Conservation (phyloP, 2,329 filamentous ascomycete species). For the Talaromyces marneffei region DNA sequence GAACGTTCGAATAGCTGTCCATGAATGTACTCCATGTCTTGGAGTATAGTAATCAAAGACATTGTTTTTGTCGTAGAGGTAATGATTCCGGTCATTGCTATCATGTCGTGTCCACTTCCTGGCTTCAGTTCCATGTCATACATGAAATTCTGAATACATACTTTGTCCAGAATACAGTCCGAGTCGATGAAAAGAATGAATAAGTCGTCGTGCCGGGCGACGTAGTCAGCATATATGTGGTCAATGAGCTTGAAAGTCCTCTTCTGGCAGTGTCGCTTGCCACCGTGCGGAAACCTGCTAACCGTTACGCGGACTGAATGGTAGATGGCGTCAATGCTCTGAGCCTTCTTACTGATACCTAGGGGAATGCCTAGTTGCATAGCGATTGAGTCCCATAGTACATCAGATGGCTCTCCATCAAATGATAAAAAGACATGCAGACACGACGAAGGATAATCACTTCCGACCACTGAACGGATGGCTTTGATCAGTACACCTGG, state of each 20-base stretch:
- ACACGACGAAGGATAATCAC: slow-evolving; percentile 86
- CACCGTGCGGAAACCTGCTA: slow-evolving; percentile 86
- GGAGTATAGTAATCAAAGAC: slow-evolving; percentile 81
- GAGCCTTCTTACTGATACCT: slow-evolving; percentile 54
- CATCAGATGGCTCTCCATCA: slow-evolving; percentile 82
- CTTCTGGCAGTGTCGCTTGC: slow-evolving; percentile 92
- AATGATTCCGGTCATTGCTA: slow-evolving; percentile 96
- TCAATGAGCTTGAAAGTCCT: slow-evolving; percentile 89
- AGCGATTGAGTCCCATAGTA: slow-evolving; percentile 81
- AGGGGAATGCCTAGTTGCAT: slow-evolving; percentile 72
- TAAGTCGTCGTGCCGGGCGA: slow-evolving; percentile 80
- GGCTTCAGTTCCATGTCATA: slow-evolving; percentile 98
- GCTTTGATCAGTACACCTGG: slow-evolving; percentile 78
- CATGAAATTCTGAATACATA: slow-evolving; percentile 95
- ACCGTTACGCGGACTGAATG: slow-evolving; percentile 78
- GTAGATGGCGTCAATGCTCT: slow-evolving; percentile 85
- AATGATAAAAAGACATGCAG: slow-evolving; percentile 95
- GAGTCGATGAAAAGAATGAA: slow-evolving; percentile 98
- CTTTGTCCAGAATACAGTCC: slow-evolving; percentile 85
- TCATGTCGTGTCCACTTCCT: slow-evolving; percentile 83
- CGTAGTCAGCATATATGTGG: slow-evolving; percentile 80
- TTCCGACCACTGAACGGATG: slow-evolving; percentile 84
- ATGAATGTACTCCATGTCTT: slow-evolving; percentile 98
- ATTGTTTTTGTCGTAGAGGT: slow-evolving; percentile 87
- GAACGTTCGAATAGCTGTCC: slow-evolving; percentile 94